Evolutionary conservation across 2,329 filamentous ascomycete species (phyloP).

Genomic region (Zarea fungicola): DNA sequence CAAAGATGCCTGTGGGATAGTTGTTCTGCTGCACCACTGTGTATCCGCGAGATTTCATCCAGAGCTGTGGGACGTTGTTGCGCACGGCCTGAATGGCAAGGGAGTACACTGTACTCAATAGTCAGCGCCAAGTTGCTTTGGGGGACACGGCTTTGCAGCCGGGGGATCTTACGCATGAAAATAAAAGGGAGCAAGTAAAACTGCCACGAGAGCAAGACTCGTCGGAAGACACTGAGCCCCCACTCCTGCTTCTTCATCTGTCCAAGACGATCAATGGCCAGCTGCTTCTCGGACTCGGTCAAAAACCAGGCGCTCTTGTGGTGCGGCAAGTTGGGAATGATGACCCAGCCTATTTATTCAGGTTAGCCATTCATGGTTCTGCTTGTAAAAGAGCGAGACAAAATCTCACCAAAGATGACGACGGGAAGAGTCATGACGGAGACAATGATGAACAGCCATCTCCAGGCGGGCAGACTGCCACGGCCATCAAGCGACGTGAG

Average conservation of each 20-base stretch:
- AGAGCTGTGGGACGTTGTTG: constrained; percentile 41
- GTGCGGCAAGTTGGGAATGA: constrained; percentile 37
- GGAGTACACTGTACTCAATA: constrained; percentile 30
- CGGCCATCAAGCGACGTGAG: constrained; percentile 29
- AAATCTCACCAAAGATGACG: constrained; percentile 31
- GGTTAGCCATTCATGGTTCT: neutral
- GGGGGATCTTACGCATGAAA: constrained; percentile 34
- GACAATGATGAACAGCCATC: constrained; percentile 39
- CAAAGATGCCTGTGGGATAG: constrained; percentile 38
- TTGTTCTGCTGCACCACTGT: constrained; percentile 39
- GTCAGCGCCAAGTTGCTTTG: neutral
- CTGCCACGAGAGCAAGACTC: constrained; percentile 35
- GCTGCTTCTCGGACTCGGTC: constrained; percentile 28
- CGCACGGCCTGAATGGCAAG: constrained; percentile 36
- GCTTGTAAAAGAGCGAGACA: neutral
- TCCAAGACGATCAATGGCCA: constrained; percentile 32
- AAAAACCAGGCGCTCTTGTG: constrained; percentile 38
- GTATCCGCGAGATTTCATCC: constrained; percentile 40
- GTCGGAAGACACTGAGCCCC: constrained; percentile 13
- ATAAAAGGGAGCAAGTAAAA: constrained; percentile 40
- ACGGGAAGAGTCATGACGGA: constrained; percentile 36
- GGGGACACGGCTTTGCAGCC: rapidly evolving
- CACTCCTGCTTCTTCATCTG: constrained; percentile 19
- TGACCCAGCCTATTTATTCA: constrained; percentile 31
- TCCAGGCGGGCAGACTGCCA: constrained; percentile 33